Evolutionary conservation across 768 basidiomycete genomes (phyloP).

Genomic region (Amanita muscaria): DNA sequence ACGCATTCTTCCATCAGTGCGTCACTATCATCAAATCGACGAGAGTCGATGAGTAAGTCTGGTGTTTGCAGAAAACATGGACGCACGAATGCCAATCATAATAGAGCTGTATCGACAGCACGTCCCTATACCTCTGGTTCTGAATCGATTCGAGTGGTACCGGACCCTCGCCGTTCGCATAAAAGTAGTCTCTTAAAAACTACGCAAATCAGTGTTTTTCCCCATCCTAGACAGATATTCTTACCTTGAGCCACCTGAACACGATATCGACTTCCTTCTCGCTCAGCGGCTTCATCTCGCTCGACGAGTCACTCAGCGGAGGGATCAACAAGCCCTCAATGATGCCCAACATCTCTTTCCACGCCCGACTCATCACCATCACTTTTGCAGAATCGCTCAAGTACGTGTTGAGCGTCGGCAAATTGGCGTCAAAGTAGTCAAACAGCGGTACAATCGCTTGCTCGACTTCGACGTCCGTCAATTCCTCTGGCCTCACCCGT

Average conservation of each 20-base stretch:
- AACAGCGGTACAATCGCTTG: slow-evolving; percentile 85
- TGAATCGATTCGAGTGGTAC: slow-evolving; percentile 80
- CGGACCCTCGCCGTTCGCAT: slow-evolving; percentile 88
- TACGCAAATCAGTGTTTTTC: slow-evolving; percentile 20
- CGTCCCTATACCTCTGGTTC: slow-evolving; percentile 91
- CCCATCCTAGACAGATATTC: not conserved
- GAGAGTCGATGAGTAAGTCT: slow-evolving; percentile 4
- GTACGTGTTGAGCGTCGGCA: slow-evolving; percentile 84
- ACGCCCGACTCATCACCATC: slow-evolving; percentile 86
- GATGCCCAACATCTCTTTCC: slow-evolving; percentile 89
- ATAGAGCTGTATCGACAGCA: slow-evolving; percentile 83
- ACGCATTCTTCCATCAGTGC: slow-evolving; percentile 92
- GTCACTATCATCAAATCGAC: slow-evolving; percentile 40
- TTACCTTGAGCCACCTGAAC: slow-evolving; percentile 95
- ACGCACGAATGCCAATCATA: slow-evolving; percentile 92
- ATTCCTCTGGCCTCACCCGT: slow-evolving; percentile 66
- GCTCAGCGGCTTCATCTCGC: slow-evolving; percentile 84
- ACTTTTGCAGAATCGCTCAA: slow-evolving; percentile 79
- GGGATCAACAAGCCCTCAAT: slow-evolving; percentile 89
- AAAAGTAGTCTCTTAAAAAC: slow-evolving; percentile 94
- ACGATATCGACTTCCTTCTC: slow-evolving; percentile 98
- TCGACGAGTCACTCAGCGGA: slow-evolving; percentile 74
- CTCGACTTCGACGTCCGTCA: slow-evolving; percentile 92
- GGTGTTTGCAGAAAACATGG: not conserved
- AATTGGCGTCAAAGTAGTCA: slow-evolving; percentile 92